Conservation (phyloP, 2,329 filamentous ascomycete genomes). For the Paraphoma sp. region DNA sequence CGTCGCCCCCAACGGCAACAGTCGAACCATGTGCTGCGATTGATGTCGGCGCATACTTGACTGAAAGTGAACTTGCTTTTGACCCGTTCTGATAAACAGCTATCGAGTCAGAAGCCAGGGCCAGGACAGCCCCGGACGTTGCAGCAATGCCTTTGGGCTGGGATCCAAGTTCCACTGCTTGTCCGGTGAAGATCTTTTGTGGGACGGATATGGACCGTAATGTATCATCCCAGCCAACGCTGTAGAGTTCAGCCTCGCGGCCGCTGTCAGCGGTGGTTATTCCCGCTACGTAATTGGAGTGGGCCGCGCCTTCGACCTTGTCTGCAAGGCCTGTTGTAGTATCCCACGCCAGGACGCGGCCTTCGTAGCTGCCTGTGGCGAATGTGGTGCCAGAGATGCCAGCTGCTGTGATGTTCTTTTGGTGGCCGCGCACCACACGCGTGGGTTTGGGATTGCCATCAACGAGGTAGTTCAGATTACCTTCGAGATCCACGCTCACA, state of each 20-base stretch:
- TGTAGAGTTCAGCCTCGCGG: constrained; percentile 67
- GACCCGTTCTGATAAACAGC: constrained; percentile 65
- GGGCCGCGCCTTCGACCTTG: constrained; percentile 77
- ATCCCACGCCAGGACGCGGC: constrained; percentile 86
- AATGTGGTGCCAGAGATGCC: constrained; percentile 68
- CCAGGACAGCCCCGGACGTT: constrained; percentile 59
- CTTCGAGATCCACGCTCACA: constrained; percentile 86
- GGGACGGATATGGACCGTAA: constrained; percentile 79
- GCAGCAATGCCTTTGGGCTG: constrained; percentile 80
- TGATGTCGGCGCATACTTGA: constrained; percentile 70
- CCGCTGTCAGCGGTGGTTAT: constrained; percentile 62
- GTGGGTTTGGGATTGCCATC: constrained; percentile 73
- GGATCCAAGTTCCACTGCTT: constrained; percentile 69
- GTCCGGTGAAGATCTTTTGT: constrained; percentile 76
- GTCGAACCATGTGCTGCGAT: constrained; percentile 72
- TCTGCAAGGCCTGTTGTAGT: constrained; percentile 71
- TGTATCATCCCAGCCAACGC: constrained; percentile 93
- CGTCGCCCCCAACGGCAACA: constrained; percentile 78
- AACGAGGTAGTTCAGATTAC: constrained; percentile 87
- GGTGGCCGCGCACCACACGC: constrained; percentile 82
- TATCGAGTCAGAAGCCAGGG: constrained; percentile 63
- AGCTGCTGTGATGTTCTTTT: constrained; percentile 87
- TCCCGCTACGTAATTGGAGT: constrained; percentile 85
- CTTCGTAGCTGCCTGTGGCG: constrained; percentile 92
- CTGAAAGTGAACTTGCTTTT: constrained; percentile 65